Evolutionary conservation across 2,329 filamentous ascomycete genomes (phyloP).

Genomic region (Fusarium sp.): DNA sequence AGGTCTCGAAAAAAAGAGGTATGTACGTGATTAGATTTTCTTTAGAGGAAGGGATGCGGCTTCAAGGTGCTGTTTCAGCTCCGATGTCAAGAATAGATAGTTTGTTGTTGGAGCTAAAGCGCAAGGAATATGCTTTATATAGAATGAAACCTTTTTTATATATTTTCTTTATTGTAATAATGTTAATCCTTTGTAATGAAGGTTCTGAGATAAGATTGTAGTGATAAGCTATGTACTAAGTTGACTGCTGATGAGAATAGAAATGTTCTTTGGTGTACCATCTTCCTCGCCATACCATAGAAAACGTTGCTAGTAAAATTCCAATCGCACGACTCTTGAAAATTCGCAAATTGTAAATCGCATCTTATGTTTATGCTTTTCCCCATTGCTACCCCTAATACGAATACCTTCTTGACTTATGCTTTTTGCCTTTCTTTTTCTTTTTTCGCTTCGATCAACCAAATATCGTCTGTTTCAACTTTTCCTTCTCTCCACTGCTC

Average conservation of each 20-base stretch:
- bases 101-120: too few species aligned
- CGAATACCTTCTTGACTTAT: too few species aligned
- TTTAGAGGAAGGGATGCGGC: too few species aligned
- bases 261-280: neutral
- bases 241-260: neutral
- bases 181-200: neutral
- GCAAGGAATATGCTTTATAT: too few species aligned
- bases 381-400: neutral
- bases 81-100: too few species aligned
- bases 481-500: slow-evolving; percentile 70
- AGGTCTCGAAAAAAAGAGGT: too few species aligned
- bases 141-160: too few species aligned
- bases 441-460: slow-evolving; percentile 8
- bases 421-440: neutral
- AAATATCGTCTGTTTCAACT: slow-evolving; percentile 61
- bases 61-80: too few species aligned
- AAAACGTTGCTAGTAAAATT: neutral
- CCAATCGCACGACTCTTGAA: neutral
- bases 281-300: neutral
- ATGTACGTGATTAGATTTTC: too few species aligned
- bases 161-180: too few species aligned
- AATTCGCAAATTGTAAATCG: neutral
- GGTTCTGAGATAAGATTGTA: neutral
- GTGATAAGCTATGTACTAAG: neutral
- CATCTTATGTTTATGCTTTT: neutral